Evolutionary conservation across 2,329 filamentous ascomycete species (phyloP), one percentile per base, ranked within the genome.

Genomic region (Plectosphaerella cucumerina): DNA sequence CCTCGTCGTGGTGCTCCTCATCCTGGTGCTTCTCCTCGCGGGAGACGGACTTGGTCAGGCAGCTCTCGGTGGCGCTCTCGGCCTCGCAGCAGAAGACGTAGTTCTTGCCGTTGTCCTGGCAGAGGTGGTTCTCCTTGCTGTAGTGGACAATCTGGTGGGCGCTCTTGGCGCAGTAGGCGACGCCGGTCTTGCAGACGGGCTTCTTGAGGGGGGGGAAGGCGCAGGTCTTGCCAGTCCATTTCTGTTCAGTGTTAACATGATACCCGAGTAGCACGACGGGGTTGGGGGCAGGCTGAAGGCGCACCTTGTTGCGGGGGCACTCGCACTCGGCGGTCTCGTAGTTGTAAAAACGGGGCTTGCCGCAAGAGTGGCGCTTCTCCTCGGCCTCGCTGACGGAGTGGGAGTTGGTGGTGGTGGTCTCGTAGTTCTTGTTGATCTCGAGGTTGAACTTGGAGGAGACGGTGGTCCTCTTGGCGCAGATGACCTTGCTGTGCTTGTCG

Each of bases 61-160:
- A 31, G 26, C 26, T 31, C 26, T 31, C 4, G 26, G 26, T 11
- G 26, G 26, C 26, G 26, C 8, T 10, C 8, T 8, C 9, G 26
- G 26, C 26, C 42, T 44, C 26, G 48, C 48, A 50, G 48, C 48
- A 50, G 42, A 50, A 50, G 48, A 50, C 48, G 48, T 50, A 50
- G 48, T 50, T 50, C 48, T 50, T 50, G 41, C 48, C 48, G 17
- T 44, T 50, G 48, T 50, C 33, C 41, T 35, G 12, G 48, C 48
- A 50, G 20, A 35, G 26, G 22, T 44, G 17, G 41, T 44, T 26
- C 41, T 23, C 20, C 39, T 42, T 42, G 39, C n/a, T 12, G 39
- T 42, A 42, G 12, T 12, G 3, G 17, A 42, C 39, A 18, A 42
- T 42, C n/a, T 20, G 39, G 39, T 18, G 39, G n/a, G 39, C 3